A percentile compares a stretch with the other conserved stretches of the same genome.
Conservation (phyloP, 495 filamentous ascomycete genomes). For the Daldinia vernicosa region DNA sequence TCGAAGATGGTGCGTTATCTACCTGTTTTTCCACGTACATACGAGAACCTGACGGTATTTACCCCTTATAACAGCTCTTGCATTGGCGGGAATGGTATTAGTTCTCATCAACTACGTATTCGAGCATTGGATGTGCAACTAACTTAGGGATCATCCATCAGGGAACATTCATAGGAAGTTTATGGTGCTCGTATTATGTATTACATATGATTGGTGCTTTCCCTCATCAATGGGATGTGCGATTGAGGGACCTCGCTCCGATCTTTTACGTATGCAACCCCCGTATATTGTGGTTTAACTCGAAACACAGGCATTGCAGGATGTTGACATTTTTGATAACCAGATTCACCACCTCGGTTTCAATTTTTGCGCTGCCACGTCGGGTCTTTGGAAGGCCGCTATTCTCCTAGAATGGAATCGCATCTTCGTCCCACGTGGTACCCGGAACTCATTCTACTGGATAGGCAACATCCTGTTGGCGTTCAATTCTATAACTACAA, state of each 20-base stretch:
- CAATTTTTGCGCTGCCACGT: not conserved
- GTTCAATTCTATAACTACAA: not conserved
- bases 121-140: no score
- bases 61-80: not conserved
- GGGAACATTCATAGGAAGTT: not conserved
- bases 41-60: no score
- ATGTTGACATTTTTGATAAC: not conserved
- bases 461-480: not conserved
- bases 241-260: not conserved
- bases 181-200: not conserved
- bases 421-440: not conserved
- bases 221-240: not conserved
- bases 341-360: not conserved
- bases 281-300: not conserved
- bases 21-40: no score
- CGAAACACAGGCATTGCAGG: not conserved
- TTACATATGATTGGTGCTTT: not conserved
- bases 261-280: not conserved
- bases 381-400: not conserved
- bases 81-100: not conserved
- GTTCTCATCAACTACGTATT: no score
- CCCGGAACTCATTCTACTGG: not conserved
- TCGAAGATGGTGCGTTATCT: not conserved
- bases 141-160: not conserved
- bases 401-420: not conserved